These are phyloP conservation scores for Strigomonas galati DNA, from an alignment of 208 protist genomes.

Conservation along the genomic window DNA sequence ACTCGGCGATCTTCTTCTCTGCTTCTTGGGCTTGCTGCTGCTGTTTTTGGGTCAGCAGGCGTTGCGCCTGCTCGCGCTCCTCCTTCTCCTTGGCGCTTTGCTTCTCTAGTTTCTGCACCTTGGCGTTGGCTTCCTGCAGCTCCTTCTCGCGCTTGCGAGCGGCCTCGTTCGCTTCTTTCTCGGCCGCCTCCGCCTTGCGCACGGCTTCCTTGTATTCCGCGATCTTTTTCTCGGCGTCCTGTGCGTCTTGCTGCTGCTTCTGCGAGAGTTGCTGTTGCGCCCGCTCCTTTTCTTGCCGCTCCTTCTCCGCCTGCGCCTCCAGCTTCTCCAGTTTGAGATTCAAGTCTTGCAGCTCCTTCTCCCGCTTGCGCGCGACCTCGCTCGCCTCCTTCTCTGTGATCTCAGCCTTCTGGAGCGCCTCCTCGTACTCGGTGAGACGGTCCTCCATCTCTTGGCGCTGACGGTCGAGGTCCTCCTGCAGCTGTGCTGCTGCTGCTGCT, in stretches of 20 bases:
- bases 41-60: conserved; percentile 6
- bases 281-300: conserved; percentile 1
- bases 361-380: not conserved
- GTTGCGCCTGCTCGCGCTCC: not conserved
- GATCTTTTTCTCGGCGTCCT: not conserved
- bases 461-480: conserved; percentile 1
- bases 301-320: conserved; percentile 1
- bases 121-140: not conserved
- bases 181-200: conserved; percentile 1
- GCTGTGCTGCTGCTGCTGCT: conserved; percentile 14
- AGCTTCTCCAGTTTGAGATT: not conserved
- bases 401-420: not conserved
- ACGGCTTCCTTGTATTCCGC: not conserved
- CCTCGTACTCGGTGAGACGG: not conserved
- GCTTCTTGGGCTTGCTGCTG: conserved; percentile 11
- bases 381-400: not conserved
- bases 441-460: conserved; percentile 15
- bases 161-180: not conserved
- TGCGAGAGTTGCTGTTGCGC: not conserved
- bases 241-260: not conserved
- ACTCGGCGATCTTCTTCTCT: conserved; percentile 9
- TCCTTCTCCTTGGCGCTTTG: conserved; percentile 3
- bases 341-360: not conserved
- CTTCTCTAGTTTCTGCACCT: conserved; percentile 5
- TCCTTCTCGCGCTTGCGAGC: not conserved